A percentile compares a stretch with the other conserved stretches of the same genome.
phyloP scores from a whole-genome alignment of 208 protist genomes.

The Trypanosoma mega region DNA sequence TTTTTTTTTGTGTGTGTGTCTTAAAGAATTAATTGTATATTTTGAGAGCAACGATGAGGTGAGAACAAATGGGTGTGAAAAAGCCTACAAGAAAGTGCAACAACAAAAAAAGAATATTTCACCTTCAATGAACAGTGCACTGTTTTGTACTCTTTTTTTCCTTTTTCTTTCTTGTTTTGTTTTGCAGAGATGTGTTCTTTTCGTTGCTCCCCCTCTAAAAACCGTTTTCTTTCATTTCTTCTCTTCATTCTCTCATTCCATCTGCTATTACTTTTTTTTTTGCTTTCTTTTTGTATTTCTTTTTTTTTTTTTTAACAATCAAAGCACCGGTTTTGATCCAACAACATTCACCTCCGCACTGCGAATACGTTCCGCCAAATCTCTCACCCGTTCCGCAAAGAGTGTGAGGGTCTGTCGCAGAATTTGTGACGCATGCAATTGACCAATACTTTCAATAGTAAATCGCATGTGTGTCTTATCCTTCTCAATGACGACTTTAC shows the following conservation, averaged over 20 bases:
- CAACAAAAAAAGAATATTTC: conserved; percentile 3
- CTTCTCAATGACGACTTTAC: conserved; percentile 71
- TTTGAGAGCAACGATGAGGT: too few species aligned
- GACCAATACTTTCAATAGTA: conserved; percentile 87
- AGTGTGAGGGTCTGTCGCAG: conserved; percentile 66
- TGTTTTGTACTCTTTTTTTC: not conserved
- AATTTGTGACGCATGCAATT: conserved; percentile 71
- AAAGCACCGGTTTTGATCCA: conserved; percentile 1
- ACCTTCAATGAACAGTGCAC: not conserved
- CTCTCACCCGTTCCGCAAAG: conserved; percentile 71
- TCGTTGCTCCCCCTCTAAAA: too few species aligned
- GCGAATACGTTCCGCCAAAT: conserved; percentile 69
- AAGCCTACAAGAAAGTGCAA: too few species aligned
- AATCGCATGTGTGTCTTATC: conserved; percentile 86
- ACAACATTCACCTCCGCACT: conserved; percentile 67
- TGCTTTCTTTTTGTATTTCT: not conserved
- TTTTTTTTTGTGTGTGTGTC: too few species aligned
- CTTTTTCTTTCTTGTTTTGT: not conserved
- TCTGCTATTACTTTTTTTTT: conserved; percentile 2
- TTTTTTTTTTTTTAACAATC: conserved; percentile 6
- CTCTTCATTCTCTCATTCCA: not conserved
- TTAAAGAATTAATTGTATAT: too few species aligned
- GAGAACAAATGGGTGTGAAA: too few species aligned
- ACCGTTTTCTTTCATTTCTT: not conserved
- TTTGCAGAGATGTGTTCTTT: not conserved